These are phyloP conservation scores for Friedmanniomyces endolithicus DNA, from an alignment of 495 filamentous ascomycete genomes.

Conservation along the genomic window DNA sequence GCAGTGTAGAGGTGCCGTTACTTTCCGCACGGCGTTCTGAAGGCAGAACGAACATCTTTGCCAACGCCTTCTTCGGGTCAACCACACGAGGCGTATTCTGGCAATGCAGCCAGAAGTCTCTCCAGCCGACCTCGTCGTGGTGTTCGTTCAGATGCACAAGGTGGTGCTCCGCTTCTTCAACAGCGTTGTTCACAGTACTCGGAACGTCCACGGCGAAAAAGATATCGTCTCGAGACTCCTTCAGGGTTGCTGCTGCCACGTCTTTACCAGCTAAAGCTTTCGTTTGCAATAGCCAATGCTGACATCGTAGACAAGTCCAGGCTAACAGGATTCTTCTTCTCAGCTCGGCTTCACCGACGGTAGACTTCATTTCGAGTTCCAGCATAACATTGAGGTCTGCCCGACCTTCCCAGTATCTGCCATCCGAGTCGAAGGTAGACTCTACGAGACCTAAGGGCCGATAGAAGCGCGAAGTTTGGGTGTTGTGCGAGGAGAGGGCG, in stretches of 20 bases:
- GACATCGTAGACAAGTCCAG: slow-evolving; percentile 27
- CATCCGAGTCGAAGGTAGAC: slow-evolving; percentile 20
- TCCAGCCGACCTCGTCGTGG: slow-evolving; percentile 21
- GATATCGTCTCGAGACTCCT: not conserved
- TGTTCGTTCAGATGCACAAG: slow-evolving; percentile 26
- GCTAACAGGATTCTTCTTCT: slow-evolving; percentile 24
- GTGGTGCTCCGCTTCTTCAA: slow-evolving; percentile 9
- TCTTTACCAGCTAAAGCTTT: slow-evolving; percentile 4
- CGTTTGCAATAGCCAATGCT: slow-evolving; percentile 26
- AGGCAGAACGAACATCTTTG: slow-evolving; percentile 28
- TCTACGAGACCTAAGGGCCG: slow-evolving; percentile 21
- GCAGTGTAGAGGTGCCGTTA: slow-evolving; percentile 18
- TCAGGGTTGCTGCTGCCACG: not conserved
- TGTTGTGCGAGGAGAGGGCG: not conserved
- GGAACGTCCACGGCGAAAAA: slow-evolving; percentile 20
- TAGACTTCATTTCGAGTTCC: slow-evolving; percentile 10
- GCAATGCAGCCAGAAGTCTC: slow-evolving; percentile 26
- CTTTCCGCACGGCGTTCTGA: not conserved
- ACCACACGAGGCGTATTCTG: slow-evolving; percentile 26
- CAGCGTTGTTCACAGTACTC: slow-evolving; percentile 7
- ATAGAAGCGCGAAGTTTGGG: not conserved
- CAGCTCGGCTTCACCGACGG: slow-evolving; percentile 11
- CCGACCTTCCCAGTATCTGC: slow-evolving; percentile 20
- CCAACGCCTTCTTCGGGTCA: slow-evolving; percentile 22
- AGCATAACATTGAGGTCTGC: slow-evolving; percentile 19